Evolutionary conservation across 805 yeast species (phyloP).

Genomic region (Alloascoidea africana): DNA sequence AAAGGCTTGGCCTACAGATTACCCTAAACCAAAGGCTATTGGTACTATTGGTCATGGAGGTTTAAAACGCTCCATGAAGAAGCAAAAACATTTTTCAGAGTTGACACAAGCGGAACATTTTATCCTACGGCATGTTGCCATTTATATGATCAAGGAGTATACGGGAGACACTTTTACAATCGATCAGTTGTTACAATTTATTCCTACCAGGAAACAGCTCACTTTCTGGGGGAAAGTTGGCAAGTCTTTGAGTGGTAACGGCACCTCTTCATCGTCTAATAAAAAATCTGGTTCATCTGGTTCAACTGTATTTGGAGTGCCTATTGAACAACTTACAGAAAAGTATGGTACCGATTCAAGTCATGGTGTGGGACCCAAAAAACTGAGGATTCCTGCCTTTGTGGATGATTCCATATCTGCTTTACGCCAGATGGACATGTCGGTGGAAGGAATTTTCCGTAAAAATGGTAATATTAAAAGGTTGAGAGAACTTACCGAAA

Average conservation of each 20-base stretch:
- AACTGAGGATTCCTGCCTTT: slow-evolving; percentile 68
- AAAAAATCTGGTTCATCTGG: slow-evolving; percentile 14
- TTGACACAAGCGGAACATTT: slow-evolving; percentile 40
- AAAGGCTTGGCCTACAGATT: slow-evolving; percentile 17
- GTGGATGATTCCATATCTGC: slow-evolving; percentile 78
- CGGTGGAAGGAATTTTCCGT: slow-evolving; percentile 92
- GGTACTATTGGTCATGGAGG: slow-evolving; percentile 1
- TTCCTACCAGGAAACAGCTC: slow-evolving; percentile 25
- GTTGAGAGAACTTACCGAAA: slow-evolving; percentile 55
- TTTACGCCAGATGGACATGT: slow-evolving; percentile 80
- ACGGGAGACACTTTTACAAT: slow-evolving; percentile 11
- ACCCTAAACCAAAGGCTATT: slow-evolving; percentile 1
- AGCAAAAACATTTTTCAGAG: slow-evolving; percentile 15
- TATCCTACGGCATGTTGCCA: slow-evolving; percentile 40
- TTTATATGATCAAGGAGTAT: slow-evolving; percentile 9
- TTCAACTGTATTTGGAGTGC: slow-evolving; percentile 54
- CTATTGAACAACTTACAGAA: slow-evolving; percentile 50
- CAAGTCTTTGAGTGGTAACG: slow-evolving; percentile 10
- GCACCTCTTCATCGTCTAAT: slow-evolving; percentile 2
- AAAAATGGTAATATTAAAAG: slow-evolving; percentile 89
- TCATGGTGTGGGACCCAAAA: slow-evolving; percentile 69
- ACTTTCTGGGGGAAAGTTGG: slow-evolving; percentile 25
- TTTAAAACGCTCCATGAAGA: neutral
- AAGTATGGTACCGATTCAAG: slow-evolving; percentile 74
- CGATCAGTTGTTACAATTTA: slow-evolving; percentile 20